Base-by-base conservation (phyloP, 495 filamentous ascomycete species). In the Thozetella sp. region DNA sequence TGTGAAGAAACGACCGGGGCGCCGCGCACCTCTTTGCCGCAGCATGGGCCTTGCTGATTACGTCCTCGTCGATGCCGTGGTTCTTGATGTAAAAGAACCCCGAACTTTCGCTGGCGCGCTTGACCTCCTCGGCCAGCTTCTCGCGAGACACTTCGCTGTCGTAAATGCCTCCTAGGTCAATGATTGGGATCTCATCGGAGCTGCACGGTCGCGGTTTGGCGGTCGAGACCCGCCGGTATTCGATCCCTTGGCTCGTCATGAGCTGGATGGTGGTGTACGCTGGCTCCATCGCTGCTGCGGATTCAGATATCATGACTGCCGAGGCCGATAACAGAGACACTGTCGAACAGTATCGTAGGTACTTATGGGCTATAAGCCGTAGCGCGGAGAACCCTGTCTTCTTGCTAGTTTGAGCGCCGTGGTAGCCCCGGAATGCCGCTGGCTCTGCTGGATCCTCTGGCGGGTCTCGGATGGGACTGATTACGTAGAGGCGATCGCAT, bases 31-130 rank as follows among this genome's bases (percentile, higher is more conserved):
- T 77, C 75, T 51, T 75, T 69, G 76, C 75, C 56, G 76, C 71
- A 54, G 69, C 67, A 52, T 72, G 74, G 43, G 81, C 81, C 13
- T 59, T 61, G 2, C 75, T 63, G 61, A 85, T 81, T 0, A 76
- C 63, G 1, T 75, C 69, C 20, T 78, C 74, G 0, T 75, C 53
- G 26, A 85, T 83, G 0, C 83, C 81, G 65, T 85, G 81, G 34
- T 84, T 83, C 63, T 74, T 77, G 60, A 83, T 69, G 57, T 85
- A 84, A 64, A 85, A 84, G 67, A 85, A 84, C 0, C 81, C 83
- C 0, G 71, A 82, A 48, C 75, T 80, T 17, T 79, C 71, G 22
- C 77, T 76, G 4, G 81, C 81, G 2, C 59, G 63, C 59, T 67
- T 71, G 46, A 85, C 71, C 23, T 69, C 67, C 0, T 66, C 52